Evolutionary conservation across 2,329 filamentous ascomycete genomes (phyloP).

Genomic region (Knufia fluminis): DNA sequence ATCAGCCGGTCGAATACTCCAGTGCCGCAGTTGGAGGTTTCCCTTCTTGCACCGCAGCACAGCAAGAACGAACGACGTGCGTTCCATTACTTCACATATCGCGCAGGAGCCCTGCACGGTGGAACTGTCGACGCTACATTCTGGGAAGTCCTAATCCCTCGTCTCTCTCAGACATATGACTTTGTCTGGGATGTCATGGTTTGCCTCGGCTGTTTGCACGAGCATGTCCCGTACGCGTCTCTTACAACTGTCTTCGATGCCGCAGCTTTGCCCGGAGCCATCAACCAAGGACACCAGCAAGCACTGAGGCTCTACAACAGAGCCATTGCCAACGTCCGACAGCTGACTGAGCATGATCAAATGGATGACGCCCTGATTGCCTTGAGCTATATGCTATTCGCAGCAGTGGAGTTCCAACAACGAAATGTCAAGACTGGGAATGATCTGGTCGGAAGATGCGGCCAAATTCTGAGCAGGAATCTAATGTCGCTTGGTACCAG

Average conservation of each 20-base stretch:
- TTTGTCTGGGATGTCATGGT: slow-evolving; percentile 18
- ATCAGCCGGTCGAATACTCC: slow-evolving; percentile 8
- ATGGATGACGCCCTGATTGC: slow-evolving; percentile 13
- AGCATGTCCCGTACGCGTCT: slow-evolving; percentile 13
- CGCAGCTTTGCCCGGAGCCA: background rate
- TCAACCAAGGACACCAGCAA: slow-evolving; percentile 12
- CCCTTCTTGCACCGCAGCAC: slow-evolving; percentile 11
- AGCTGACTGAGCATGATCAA: slow-evolving; percentile 8
- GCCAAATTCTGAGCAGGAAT: slow-evolving; percentile 9
- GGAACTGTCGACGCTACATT: slow-evolving; percentile 14
- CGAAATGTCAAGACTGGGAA: slow-evolving; percentile 12
- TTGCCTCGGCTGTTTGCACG: slow-evolving; percentile 12
- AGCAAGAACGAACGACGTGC: slow-evolving; percentile 13
- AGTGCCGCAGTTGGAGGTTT: slow-evolving; percentile 7
- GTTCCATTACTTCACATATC: slow-evolving; percentile 15
- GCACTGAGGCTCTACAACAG: slow-evolving; percentile 15
- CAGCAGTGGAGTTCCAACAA: slow-evolving; percentile 18
- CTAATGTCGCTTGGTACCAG: slow-evolving; percentile 1
- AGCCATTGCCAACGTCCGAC: slow-evolving; percentile 13
- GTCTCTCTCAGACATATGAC: slow-evolving; percentile 11
- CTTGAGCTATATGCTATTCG: slow-evolving; percentile 17
- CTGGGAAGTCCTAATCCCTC: slow-evolving; percentile 15
- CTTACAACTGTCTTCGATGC: slow-evolving; percentile 5
- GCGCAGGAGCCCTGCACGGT: slow-evolving; percentile 12
- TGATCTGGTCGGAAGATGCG: slow-evolving; percentile 10